These are phyloP conservation scores for Colletotrichum theobromicola DNA, from an alignment of 2,329 filamentous ascomycete genomes.

Conservation along the genomic window DNA sequence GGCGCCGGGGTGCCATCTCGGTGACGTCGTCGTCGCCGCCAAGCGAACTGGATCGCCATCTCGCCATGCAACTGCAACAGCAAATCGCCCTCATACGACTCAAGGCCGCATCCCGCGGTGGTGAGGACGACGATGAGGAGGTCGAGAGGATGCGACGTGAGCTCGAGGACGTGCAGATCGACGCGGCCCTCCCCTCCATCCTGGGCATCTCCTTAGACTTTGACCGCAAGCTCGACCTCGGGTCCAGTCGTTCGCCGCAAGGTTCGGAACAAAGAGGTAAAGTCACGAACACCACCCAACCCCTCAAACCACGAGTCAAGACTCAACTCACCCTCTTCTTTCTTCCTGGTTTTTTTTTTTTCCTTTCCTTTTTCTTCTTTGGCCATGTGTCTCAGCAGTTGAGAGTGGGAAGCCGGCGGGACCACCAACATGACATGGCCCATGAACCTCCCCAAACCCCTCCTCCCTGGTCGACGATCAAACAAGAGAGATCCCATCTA, in stretches of 20 bases:
- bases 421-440: neutral
- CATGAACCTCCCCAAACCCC: neutral
- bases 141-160: neutral
- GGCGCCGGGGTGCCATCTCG: conserved; percentile 16
- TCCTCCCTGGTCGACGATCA: conserved; percentile 2
- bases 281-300: neutral
- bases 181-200: conserved; percentile 4
- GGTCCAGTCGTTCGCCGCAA: neutral
- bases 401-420: neutral
- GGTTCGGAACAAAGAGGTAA: neutral
- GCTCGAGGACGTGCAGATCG: conserved; percentile 14
- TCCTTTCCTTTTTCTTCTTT: neutral
- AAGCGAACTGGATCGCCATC: conserved; percentile 1
- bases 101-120: neutral
- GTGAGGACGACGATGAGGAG: neutral
- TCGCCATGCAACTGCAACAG: conserved; percentile 13
- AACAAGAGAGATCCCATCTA: neutral
- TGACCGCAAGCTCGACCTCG: conserved; percentile 5
- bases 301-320: neutral
- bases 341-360: neutral
- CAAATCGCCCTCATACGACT: conserved; percentile 5
- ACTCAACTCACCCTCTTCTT: neutral
- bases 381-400: neutral
- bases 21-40: neutral
- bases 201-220: conserved; percentile 7